These are phyloP conservation scores for Hamamelis virginiana DNA, from an alignment of 164 flowering plant genomes.

Conservation along the genomic window DNA sequence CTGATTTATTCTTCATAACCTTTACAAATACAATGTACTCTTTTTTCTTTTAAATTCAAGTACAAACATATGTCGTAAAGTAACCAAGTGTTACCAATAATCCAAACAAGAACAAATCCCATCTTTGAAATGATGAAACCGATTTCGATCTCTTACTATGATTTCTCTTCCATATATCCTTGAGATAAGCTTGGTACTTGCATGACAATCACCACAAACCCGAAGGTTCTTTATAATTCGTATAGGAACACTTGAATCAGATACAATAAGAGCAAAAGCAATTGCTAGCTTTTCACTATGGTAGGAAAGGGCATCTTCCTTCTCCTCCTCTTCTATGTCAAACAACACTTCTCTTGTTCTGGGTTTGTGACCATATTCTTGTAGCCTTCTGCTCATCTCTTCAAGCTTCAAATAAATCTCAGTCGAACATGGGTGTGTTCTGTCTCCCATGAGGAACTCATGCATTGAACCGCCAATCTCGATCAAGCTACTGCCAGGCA, in stretches of 20 bases:
- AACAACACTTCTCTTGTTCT: conserved; percentile 43
- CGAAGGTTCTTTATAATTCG: conserved; percentile 47
- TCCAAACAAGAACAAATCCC: conserved; percentile 31
- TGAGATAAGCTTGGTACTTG: conserved; percentile 33
- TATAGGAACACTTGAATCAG: conserved; percentile 26
- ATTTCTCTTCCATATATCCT: conserved; percentile 33
- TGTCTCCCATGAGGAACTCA: conserved; percentile 42
- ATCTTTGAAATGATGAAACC: conserved; percentile 46
- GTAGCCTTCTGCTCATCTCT: conserved; percentile 28
- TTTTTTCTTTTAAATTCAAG: no score
- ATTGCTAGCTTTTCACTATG: conserved; percentile 57
- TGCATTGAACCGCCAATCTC: conserved; percentile 37
- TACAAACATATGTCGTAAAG: no score
- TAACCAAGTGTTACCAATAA: conserved; percentile 18
- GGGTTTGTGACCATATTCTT: conserved; percentile 33
- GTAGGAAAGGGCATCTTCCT: conserved; percentile 45
- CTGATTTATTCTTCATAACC: no score
- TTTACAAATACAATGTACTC: no score
- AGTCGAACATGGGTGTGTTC: conserved; percentile 22
- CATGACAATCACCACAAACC: conserved; percentile 44
- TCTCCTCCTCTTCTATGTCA: conserved; percentile 53
- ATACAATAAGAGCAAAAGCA: conserved; percentile 43
- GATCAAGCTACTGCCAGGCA: conserved; percentile 42
- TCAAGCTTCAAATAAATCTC: conserved; percentile 33
- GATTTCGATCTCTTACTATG: conserved; percentile 32